Base-by-base conservation (phyloP, 2,329 filamentous ascomycete species). In the Aureobasidium sp. region DNA sequence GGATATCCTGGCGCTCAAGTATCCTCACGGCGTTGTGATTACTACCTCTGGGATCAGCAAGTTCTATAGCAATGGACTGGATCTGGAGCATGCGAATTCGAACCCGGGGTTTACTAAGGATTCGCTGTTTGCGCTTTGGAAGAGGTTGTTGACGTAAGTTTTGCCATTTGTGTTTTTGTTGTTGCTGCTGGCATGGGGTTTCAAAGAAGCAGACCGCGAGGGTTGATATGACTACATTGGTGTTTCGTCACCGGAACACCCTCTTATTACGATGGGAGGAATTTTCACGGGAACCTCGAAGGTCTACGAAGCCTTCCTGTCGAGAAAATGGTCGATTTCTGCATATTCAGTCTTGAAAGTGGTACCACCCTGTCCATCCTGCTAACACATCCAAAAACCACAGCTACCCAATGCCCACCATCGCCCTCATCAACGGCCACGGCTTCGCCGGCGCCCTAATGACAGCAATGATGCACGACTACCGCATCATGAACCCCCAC, bases 11-110 rank as follows among this genome's bases (percentile, higher is more conserved):
- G 87, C 91, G 73, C 82, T 85, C 63, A 80, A 80, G 59, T 80
- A 87, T 68, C 79, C 82, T 0, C 81, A 82, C n/a, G 90, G 90
- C 58, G 89, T 92, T 6, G 79, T 94, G 14, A 78, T 92, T 62
- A 93, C 89, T 5, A 93, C 89, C 0, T 89, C 85, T 45, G 83
- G 81, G 51, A 88, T 92, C 62, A 72, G 78, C 57, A 94, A 94
- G 71, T 93, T 93, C 79, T 94, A 88, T 77, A 87, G 82, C 72
- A 93, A 93, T 75, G 90, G 90, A 0, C 81, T 94, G n/a, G 88
- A 94, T 72, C 81, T 92, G 14, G 79, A 84, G 42, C 82, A 89
- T 70, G 87, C 85, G n/a, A 69, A 79, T 37, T 73, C 75, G 34
- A 83, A 82, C 0, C 79, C 83, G 1, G 66, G 63, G 2, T 93